These are phyloP conservation scores for Earliella scabrosa DNA, from an alignment of 1,284 basidiomycete genomes.

Conservation along the genomic window DNA sequence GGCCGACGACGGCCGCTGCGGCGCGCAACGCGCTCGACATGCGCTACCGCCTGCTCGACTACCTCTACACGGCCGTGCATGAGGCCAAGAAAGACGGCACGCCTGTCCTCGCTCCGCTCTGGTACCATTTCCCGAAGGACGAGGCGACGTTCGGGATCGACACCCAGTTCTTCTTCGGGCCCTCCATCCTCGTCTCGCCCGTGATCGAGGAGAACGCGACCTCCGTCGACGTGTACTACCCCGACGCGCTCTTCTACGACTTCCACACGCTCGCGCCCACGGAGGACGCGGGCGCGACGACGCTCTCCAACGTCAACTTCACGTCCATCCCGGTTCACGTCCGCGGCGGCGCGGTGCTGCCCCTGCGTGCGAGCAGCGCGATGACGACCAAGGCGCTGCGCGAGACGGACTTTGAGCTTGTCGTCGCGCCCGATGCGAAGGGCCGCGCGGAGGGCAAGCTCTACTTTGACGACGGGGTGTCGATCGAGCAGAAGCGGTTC, in stretches of 20 bases:
- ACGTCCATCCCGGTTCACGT: conserved; percentile 67
- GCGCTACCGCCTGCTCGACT: conserved; percentile 71
- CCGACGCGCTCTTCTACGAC: conserved; percentile 68
- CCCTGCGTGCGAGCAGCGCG: conserved; percentile 53
- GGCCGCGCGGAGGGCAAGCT: conserved; percentile 55
- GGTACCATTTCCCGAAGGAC: conserved; percentile 70
- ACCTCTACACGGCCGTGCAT: conserved; percentile 75
- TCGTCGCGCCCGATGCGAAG: conserved; percentile 56
- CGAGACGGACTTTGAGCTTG: conserved; percentile 61
- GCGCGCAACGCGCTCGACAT: conserved; percentile 65
- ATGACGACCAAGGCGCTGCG: conserved; percentile 65
- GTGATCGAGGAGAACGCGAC: conserved; percentile 67
- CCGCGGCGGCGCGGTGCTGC: conserved; percentile 60
- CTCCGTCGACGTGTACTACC: conserved; percentile 64
- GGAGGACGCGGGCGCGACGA: conserved; percentile 51
- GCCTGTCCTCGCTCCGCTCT: conserved; percentile 64
- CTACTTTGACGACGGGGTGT: conserved; percentile 69
- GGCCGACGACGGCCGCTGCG: conserved; percentile 60
- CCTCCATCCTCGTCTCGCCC: conserved; percentile 69
- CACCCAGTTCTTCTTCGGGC: conserved; percentile 71
- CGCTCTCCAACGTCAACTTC: conserved; percentile 53
- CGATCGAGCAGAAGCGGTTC: conserved; percentile 45
- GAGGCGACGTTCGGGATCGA: conserved; percentile 60
- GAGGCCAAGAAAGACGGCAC: conserved; percentile 60
- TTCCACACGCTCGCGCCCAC: conserved; percentile 52